Evolutionary conservation across 2,329 filamentous ascomycete genomes (phyloP).

Genomic region (Parascedosporium putredinis): DNA sequence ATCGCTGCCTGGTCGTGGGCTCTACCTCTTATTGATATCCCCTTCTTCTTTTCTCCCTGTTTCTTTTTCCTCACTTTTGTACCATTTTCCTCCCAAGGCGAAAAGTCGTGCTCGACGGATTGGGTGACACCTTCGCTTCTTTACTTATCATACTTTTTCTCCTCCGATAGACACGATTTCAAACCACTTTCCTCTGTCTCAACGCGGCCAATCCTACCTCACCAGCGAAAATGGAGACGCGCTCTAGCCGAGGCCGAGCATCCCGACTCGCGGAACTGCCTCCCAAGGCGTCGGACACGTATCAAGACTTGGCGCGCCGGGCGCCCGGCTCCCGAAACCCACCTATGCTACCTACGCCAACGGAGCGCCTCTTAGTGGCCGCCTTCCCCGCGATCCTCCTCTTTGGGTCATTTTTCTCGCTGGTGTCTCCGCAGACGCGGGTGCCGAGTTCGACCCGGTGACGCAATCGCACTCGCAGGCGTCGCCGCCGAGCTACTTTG

Average conservation of each 20-base stretch:
- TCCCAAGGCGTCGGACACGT: neutral
- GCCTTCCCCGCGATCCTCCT: slow-evolving; percentile 70
- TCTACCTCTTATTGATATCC: no score
- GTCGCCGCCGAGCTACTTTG: slow-evolving; percentile 76
- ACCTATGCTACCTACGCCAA: slow-evolving; percentile 58
- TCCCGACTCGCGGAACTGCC: neutral
- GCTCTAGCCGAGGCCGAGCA: neutral
- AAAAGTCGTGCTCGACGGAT: no score
- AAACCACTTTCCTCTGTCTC: neutral
- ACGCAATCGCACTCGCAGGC: slow-evolving; percentile 53
- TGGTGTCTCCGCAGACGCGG: slow-evolving; percentile 63
- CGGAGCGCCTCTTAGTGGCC: slow-evolving; percentile 54
- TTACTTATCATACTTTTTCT: no score
- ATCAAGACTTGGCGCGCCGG: neutral
- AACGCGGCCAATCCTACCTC: no score
- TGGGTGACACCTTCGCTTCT: no score
- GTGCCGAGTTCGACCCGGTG: slow-evolving; percentile 49
- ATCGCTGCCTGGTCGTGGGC: no score
- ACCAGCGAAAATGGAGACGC: neutral
- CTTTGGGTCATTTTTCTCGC: slow-evolving; percentile 71
- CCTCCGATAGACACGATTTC: neutral
- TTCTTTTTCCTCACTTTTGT: neutral
- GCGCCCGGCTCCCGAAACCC: slow-evolving; percentile 24
- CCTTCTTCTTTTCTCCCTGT: neutral
- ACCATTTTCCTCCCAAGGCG: neutral